phyloP scores from a whole-genome alignment of 306 rosid genomes.

The Vigna radiata region DNA sequence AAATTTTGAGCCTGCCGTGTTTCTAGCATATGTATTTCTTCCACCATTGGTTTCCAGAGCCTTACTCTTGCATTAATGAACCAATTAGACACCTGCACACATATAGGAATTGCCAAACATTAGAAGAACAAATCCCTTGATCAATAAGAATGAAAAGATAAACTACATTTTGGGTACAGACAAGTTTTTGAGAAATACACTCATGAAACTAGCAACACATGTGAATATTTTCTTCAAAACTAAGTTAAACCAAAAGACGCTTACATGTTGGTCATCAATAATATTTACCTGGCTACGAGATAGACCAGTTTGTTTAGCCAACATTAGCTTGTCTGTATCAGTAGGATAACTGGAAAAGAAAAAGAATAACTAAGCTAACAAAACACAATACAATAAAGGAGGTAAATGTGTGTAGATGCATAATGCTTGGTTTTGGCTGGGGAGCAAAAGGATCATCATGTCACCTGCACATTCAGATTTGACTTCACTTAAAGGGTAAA shows the following conservation, averaged over 20 bases:
- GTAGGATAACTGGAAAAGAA: slow-evolving; percentile 74
- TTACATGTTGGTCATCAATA: background rate
- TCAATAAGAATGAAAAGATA: background rate
- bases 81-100: slow-evolving; percentile 84
- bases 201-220: background rate
- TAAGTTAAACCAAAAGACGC: slow-evolving; percentile 1
- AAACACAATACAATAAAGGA: background rate
- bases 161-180: background rate
- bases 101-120: background rate
- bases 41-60: slow-evolving; percentile 98
- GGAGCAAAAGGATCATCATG: background rate
- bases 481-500: background rate
- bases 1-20: slow-evolving; percentile 59
- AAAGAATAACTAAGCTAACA: slow-evolving; percentile 11
- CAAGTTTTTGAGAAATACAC: background rate
- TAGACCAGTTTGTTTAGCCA: slow-evolving; percentile 94
- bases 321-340: slow-evolving; percentile 80
- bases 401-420: background rate
- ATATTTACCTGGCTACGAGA: slow-evolving; percentile 84
- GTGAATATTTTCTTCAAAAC: background rate
- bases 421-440: background rate
- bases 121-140: background rate
- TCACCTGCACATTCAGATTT: background rate
- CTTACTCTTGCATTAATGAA: slow-evolving; percentile 95
- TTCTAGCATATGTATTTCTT: slow-evolving; percentile 87